Percentiles rank a stretch among this genome's conserved stretches.
phyloP scores from a whole-genome alignment of 179 eudicot genomes.

The Camellia oleifera region DNA sequence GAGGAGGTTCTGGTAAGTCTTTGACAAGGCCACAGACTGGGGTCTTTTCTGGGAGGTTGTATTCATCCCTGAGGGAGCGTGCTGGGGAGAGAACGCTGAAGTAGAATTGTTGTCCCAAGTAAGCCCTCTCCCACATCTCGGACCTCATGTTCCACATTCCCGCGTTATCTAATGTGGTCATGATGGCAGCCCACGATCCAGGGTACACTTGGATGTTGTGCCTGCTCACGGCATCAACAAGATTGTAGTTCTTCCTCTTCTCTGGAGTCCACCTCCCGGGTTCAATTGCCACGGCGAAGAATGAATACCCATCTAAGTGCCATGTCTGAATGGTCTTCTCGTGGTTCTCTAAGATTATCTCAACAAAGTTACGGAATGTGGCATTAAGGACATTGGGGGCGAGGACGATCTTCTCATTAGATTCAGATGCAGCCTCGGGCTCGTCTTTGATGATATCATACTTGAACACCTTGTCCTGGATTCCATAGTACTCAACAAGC shows the following conservation, averaged over 20 bases:
- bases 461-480: conserved; percentile 41
- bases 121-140: conserved; percentile 38
- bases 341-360: conserved; percentile 55
- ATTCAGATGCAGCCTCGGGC: conserved; percentile 21
- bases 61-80: conserved; percentile 37
- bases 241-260: conserved; percentile 47
- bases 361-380: conserved; percentile 47
- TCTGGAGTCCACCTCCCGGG: conserved; percentile 46
- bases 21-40: conserved; percentile 41
- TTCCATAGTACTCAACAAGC: conserved; percentile 56
- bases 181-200: conserved; percentile 56
- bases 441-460: conserved; percentile 28
- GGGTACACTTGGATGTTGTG: conserved; percentile 70
- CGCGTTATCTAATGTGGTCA: conserved; percentile 58
- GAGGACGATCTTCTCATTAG: conserved; percentile 8
- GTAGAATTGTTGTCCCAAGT: conserved; percentile 66
- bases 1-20: conserved; percentile 18
- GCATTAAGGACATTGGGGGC: conserved; percentile 43
- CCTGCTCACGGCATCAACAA: conserved; percentile 53
- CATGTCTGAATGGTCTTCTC: conserved; percentile 49
- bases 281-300: conserved; percentile 57
- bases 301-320: conserved; percentile 69
- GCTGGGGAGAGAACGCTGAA: conserved; percentile 45
- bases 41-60: conserved; percentile 42
- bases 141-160: conserved; percentile 77